These are phyloP conservation scores for Russula abietina DNA, from an alignment of 768 basidiomycete species.

Conservation along the genomic window DNA sequence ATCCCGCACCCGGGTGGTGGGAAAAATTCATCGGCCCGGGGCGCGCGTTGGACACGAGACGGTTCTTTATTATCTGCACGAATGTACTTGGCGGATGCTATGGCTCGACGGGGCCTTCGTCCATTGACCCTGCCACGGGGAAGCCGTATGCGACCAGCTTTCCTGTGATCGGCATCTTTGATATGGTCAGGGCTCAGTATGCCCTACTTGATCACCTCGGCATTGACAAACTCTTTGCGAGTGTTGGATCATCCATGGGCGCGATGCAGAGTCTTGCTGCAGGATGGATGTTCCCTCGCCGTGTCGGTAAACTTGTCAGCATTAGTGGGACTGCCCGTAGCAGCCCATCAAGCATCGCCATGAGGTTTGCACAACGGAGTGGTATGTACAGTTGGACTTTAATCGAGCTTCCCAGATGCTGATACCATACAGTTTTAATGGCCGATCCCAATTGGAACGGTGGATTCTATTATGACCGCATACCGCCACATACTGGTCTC, in stretches of 20 bases:
- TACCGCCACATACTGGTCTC: slow-evolving; percentile 98
- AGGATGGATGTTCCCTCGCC: slow-evolving; percentile 85
- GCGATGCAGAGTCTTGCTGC: slow-evolving; percentile 96
- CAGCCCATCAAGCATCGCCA: slow-evolving; percentile 86
- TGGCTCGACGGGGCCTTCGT: slow-evolving; percentile 92
- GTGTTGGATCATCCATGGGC: slow-evolving; percentile 94
- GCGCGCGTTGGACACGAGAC: slow-evolving; percentile 86
- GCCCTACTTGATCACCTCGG: slow-evolving; percentile 76
- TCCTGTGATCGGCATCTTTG: slow-evolving; percentile 88
- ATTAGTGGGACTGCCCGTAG: slow-evolving; percentile 95
- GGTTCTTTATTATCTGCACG: slow-evolving; percentile 90
- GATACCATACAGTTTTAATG: slow-evolving; percentile 75
- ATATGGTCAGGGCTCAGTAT: slow-evolving; percentile 96
- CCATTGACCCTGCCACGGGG: slow-evolving; percentile 61
- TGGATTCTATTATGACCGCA: slow-evolving; percentile 91
- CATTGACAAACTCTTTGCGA: slow-evolving; percentile 83
- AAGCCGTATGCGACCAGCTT: slow-evolving; percentile 84
- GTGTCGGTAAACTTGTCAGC: slow-evolving; percentile 85
- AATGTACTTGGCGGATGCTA: slow-evolving; percentile 98
- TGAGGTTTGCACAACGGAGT: slow-evolving; percentile 94
- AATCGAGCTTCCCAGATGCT: background rate
- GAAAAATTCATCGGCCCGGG: slow-evolving; percentile 97
- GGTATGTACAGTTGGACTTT: slow-evolving; percentile 45
- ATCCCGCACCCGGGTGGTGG: slow-evolving; percentile 93
- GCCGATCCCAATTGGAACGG: slow-evolving; percentile 99